These are phyloP conservation scores for Pseudogymnoascus sp. DNA, from an alignment of 2,329 filamentous ascomycete species.

Conservation along the genomic window DNA sequence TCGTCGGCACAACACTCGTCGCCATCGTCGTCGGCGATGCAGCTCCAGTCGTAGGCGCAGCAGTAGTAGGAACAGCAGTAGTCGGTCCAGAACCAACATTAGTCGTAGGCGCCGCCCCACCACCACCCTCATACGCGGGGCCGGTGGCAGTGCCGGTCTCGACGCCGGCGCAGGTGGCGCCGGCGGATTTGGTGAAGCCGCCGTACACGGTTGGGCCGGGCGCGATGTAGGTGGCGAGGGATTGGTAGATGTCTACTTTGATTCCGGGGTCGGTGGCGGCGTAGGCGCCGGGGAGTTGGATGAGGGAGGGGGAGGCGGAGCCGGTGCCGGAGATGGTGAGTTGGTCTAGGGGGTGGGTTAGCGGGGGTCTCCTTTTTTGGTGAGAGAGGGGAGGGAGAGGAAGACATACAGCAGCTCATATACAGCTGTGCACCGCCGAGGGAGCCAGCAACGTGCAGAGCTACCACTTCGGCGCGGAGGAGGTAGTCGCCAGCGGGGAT, in stretches of 20 bases:
- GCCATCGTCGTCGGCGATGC: not conserved
- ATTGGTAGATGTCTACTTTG: conserved; percentile 29
- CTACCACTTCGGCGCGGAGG: too few relatives aligned
- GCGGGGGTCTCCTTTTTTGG: conserved; percentile 26
- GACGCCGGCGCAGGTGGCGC: conserved; percentile 14
- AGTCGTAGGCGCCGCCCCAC: not conserved
- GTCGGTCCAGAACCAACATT: not conserved
- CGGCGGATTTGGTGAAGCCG: conserved; percentile 15
- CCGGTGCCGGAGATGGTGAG: conserved; percentile 36
- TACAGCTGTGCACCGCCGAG: too few relatives aligned
- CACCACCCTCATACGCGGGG: not conserved
- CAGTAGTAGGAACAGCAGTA: not conserved
- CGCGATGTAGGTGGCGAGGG: conserved; percentile 24
- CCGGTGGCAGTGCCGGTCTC: conserved; percentile 13
- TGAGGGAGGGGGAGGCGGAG: conserved; percentile 20
- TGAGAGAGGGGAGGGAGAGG: not conserved
- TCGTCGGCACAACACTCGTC: not conserved
- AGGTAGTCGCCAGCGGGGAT: conserved; percentile 37
- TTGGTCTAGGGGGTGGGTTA: conserved; percentile 35
- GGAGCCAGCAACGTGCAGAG: too few relatives aligned
- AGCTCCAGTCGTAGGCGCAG: not conserved
- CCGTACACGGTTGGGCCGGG: conserved; percentile 27
- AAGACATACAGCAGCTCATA: too few relatives aligned
- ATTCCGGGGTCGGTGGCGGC: conserved; percentile 38
- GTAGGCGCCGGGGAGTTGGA: conserved; percentile 41